phyloP scores from a whole-genome alignment of 768 basidiomycete species.

The Termitomyces sp. region DNA sequence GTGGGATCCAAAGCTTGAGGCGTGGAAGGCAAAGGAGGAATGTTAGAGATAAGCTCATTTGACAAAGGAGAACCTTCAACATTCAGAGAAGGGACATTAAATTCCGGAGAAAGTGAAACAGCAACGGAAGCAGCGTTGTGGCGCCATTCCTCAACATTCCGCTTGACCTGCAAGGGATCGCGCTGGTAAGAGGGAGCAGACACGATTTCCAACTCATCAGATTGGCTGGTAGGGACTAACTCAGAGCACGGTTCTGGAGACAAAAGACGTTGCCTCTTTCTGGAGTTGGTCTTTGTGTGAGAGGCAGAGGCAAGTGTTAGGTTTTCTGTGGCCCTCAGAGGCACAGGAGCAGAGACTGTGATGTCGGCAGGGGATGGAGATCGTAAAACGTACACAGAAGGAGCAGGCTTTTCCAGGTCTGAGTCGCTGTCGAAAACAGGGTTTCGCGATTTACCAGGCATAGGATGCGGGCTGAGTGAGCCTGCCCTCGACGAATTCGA shows the following conservation, averaged over 20 bases:
- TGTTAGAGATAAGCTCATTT: slow-evolving; percentile 13
- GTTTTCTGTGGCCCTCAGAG: slow-evolving; percentile 21
- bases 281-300: slow-evolving; percentile 12
- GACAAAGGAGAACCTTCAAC: slow-evolving; percentile 16
- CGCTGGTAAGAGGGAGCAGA: slow-evolving; percentile 20
- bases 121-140: slow-evolving; percentile 19
- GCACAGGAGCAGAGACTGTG: slow-evolving; percentile 3
- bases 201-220: slow-evolving; percentile 56
- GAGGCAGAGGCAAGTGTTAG: slow-evolving; percentile 9
- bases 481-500: background rate
- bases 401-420: slow-evolving; percentile 21
- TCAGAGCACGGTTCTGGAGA: slow-evolving; percentile 22
- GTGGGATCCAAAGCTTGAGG: slow-evolving; percentile 30
- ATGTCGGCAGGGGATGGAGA: slow-evolving; percentile 16
- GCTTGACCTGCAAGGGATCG: slow-evolving; percentile 23
- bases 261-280: slow-evolving; percentile 35
- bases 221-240: slow-evolving; percentile 60
- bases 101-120: slow-evolving; percentile 5
- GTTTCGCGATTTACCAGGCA: slow-evolving; percentile 23
- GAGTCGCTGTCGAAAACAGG: slow-evolving; percentile 32
- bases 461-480: slow-evolving; percentile 5
- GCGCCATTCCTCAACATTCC: slow-evolving; percentile 40
- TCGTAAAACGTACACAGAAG: slow-evolving; percentile 25
- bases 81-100: slow-evolving; percentile 7
- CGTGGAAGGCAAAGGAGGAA: slow-evolving; percentile 20